Percentiles rank a stretch among this genome's conserved stretches.
Conservation (phyloP, 176 grass and related monocot genomes). For the Guadua angustifolia region DNA sequence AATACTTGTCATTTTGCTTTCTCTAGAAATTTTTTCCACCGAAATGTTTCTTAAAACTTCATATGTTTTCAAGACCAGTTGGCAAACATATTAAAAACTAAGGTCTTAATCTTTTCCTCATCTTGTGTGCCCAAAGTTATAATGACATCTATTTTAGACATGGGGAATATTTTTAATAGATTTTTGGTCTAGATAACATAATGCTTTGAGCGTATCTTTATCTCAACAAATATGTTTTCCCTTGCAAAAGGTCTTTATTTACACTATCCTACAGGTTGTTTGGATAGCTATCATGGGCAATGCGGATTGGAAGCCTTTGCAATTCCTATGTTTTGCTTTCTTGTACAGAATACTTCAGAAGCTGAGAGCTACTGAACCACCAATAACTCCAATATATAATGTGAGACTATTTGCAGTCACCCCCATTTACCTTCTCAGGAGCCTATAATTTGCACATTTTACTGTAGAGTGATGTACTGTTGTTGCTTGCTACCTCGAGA, state of each 20-base stretch:
- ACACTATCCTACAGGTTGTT: constrained; percentile 61
- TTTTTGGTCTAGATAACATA: constrained; percentile 18
- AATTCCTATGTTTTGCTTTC: constrained; percentile 89
- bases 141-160: constrained; percentile 18
- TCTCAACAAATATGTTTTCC: background rate
- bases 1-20: constrained; percentile 21
- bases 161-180: background rate
- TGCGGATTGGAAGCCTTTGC: constrained; percentile 92
- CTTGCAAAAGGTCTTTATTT: constrained; percentile 43
- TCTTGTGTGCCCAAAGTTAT: background rate
- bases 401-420: constrained; percentile 54
- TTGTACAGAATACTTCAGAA: constrained; percentile 99
- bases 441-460: constrained; percentile 8
- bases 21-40: background rate
- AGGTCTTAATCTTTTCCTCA: background rate
- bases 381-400: constrained; percentile 77
- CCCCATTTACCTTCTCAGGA: background rate
- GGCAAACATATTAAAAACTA: background rate
- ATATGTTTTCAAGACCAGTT: constrained; percentile 4
- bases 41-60: background rate
- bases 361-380: constrained; percentile 77
- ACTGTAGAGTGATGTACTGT: background rate
- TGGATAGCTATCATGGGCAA: constrained; percentile 70
- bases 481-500: constrained; percentile 2
- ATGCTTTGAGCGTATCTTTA: background rate